Percentiles rank a stretch among this genome's conserved stretches.
Conservation (phyloP, 371 early-diverging fungal genomes). For the Mortierella sp. region DNA sequence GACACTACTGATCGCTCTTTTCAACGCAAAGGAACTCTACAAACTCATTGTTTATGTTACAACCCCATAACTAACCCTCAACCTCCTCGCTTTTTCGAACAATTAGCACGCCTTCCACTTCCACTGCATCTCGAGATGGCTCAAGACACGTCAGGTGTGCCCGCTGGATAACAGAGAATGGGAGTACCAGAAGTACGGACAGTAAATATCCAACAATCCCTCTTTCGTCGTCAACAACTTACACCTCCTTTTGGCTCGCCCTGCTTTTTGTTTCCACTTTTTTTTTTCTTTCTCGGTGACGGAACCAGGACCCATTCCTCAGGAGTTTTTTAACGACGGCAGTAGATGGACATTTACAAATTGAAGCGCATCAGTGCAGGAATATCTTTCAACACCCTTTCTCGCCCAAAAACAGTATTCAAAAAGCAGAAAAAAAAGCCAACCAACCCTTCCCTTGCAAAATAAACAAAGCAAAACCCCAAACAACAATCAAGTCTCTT, state of each 20-base stretch:
- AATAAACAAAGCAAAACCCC: not conserved
- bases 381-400: not conserved
- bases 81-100: not conserved
- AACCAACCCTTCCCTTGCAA: not conserved
- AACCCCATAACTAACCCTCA: not conserved
- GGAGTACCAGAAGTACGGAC: slow-evolving; percentile 95
- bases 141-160: slow-evolving; percentile 98
- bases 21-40: too few relatives aligned
- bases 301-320: not conserved
- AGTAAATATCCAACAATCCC: slow-evolving; percentile 31
- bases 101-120: slow-evolving; percentile 99
- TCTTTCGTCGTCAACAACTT: not conserved
- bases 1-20: too few relatives aligned
- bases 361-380: not conserved
- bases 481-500: not conserved
- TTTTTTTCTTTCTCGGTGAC: not conserved
- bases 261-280: not conserved
- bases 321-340: not conserved
- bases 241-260: not conserved
- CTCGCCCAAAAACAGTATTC: not conserved
- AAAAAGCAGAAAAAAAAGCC: not conserved
- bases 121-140: slow-evolving; percentile 99
- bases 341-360: not conserved
- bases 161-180: slow-evolving; percentile 99
- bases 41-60: not conserved